Evolutionary conservation across 495 filamentous ascomycete genomes (phyloP), one percentile per base, ranked within the genome.

Genomic region (Hypoxylon lienhwacheense): DNA sequence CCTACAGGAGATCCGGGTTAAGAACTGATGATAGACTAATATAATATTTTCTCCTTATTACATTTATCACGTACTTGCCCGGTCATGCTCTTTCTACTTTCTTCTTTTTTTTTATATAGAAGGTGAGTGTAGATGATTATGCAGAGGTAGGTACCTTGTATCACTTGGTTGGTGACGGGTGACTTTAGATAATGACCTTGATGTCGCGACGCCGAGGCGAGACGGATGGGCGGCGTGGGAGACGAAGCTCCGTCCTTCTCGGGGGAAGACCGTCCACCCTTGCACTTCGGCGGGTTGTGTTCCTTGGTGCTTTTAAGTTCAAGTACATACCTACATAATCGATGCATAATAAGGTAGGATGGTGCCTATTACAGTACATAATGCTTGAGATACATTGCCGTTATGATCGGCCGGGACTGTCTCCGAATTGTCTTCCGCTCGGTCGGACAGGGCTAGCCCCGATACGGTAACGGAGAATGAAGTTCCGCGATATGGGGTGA

Each of bases 401-500:
- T 11, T 10, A 16, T 28, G n/a, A 29, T n/a, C 41, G 47, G 28
- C 39, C 48, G 52, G 54, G 46, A 6, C 20, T 48, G 31, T 21
- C 45, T 43, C 51, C 57, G 57, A 41, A 39, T 39, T 45, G 33
- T 41, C 15, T 54, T 33, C 45, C 50, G 51, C 46, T 49, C 50
- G 45, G 45, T 39, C 15, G 16, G 47, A 47, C 42, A 21, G 29
- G 41, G 47, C 37, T 66, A 16, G 66, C 49, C 68, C 70, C 62
- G 64, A 71, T 71, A 26, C 8, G 61, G 60, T 7, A 42, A 16
- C 70, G 70, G 70, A 68, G 46, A 36, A 42, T 32, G 45, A 47
- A 19, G 42, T 44, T 70, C 70, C 70, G 70, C 54, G 40, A 59
- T 48, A 49, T 63, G 55, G 61, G 25, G 56, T 29, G 33, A 44